Conservation (phyloP, 2,329 filamentous ascomycete genomes). For the Clarireedia hainanense region DNA sequence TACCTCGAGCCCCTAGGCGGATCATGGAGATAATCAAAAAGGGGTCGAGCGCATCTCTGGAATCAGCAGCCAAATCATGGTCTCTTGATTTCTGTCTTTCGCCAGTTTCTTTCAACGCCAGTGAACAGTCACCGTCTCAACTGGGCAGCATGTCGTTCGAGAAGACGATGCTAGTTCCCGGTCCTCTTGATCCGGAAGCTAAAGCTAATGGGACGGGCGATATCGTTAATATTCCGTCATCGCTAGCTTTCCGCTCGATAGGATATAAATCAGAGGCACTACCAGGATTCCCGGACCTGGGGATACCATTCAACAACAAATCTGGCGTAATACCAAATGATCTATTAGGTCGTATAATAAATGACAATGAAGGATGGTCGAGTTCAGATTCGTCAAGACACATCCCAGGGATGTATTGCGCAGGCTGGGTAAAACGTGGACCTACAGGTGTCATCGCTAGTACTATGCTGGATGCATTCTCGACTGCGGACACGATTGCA, state of each 20-base stretch:
- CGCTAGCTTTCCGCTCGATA: constrained; percentile 83
- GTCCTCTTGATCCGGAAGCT: constrained; percentile 45
- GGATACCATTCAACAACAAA: constrained; percentile 67
- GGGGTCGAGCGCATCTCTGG: constrained; percentile 48
- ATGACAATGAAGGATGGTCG: constrained; percentile 12
- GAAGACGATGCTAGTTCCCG: constrained; percentile 46
- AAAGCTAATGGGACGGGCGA: constrained; percentile 42
- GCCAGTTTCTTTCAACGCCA: constrained; percentile 53
- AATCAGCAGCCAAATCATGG: constrained; percentile 59
- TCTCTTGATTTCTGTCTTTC: constrained; percentile 79
- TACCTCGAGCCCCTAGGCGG: constrained; percentile 69
- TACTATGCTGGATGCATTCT: constrained; percentile 92
- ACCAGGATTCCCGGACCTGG: constrained; percentile 63
- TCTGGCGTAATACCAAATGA: constrained; percentile 80
- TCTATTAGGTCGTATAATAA: constrained; percentile 62
- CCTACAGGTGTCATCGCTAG: constrained; percentile 93
- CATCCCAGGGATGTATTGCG: constrained; percentile 75
- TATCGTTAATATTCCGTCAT: constrained; percentile 49
- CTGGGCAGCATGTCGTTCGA: constrained; percentile 63
- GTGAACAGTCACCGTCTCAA: constrained; percentile 36
- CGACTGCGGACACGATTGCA: constrained; percentile 74
- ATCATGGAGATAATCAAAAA: constrained; percentile 76
- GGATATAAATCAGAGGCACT: constrained; percentile 82
- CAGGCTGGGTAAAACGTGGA: constrained; percentile 93
- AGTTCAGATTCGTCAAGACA: constrained; percentile 11